These are phyloP conservation scores for Perilla frutescens DNA, from an alignment of 257 asterid genomes.

Conservation along the genomic window DNA sequence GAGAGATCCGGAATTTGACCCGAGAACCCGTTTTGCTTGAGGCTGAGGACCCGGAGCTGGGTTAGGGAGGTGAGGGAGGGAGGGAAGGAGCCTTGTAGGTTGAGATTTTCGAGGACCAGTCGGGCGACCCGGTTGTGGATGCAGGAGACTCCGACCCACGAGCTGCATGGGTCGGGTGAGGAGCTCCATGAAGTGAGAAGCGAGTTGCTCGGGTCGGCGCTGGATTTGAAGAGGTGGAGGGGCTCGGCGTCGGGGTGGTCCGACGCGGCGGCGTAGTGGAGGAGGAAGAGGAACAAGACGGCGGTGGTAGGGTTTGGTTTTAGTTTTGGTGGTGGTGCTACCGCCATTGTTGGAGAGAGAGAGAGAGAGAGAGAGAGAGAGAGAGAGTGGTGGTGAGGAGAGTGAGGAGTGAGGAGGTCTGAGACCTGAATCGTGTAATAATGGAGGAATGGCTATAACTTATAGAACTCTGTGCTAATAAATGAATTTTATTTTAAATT, in stretches of 20 bases:
- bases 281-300: slow-evolving; percentile 39
- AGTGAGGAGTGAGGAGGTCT: slow-evolving; percentile 8
- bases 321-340: slow-evolving; percentile 19
- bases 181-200: slow-evolving; percentile 64
- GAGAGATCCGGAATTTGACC: slow-evolving; percentile 81
- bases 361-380: not conserved
- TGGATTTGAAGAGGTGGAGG: slow-evolving; percentile 65
- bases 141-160: slow-evolving; percentile 83
- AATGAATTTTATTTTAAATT: not conserved
- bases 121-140: slow-evolving; percentile 64
- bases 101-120: slow-evolving; percentile 63
- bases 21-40: slow-evolving; percentile 60
- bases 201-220: slow-evolving; percentile 52
- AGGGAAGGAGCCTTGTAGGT: slow-evolving; percentile 54
- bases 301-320: slow-evolving; percentile 33
- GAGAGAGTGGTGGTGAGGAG: not conserved
- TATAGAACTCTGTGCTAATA: slow-evolving; percentile 20
- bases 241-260: slow-evolving; percentile 61
- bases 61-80: slow-evolving; percentile 51
- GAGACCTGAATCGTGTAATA: slow-evolving; percentile 19
- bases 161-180: slow-evolving; percentile 58
- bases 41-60: slow-evolving; percentile 75
- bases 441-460: slow-evolving; percentile 23
- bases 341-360: slow-evolving; percentile 46
- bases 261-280: slow-evolving; percentile 45